Percentiles rank a stretch among this genome's conserved stretches.
Conservation (phyloP, 768 basidiomycete genomes). For the Leccinellum albellum region DNA sequence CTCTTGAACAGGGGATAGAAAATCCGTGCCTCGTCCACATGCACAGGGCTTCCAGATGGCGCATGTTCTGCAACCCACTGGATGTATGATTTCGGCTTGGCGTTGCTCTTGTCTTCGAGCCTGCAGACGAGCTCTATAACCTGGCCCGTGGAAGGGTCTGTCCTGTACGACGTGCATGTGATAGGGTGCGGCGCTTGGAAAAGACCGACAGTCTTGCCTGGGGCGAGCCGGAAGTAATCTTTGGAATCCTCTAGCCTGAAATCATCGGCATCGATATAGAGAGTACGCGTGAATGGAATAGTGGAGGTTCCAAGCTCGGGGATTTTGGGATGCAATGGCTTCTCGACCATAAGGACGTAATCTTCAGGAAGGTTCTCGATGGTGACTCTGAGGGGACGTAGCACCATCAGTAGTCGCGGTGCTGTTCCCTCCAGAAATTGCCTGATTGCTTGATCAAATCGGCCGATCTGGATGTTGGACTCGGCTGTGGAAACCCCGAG, state of each 20-base stretch:
- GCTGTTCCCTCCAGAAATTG: constrained; percentile 86
- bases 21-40: constrained; percentile 83
- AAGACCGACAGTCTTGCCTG: constrained; percentile 94
- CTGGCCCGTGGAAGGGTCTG: constrained; percentile 64
- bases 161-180: constrained; percentile 87
- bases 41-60: constrained; percentile 75
- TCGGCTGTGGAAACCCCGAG: constrained; percentile 89
- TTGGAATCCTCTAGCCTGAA: constrained; percentile 88
- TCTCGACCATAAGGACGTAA: constrained; percentile 78
- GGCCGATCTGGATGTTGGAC: constrained; percentile 79
- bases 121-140: constrained; percentile 77
- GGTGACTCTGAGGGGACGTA: constrained; percentile 84
- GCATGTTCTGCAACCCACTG: constrained; percentile 94
- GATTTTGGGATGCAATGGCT: constrained; percentile 91
- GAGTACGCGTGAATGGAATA: constrained; percentile 80
- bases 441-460: constrained; percentile 88
- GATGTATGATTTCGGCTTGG: constrained; percentile 91
- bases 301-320: constrained; percentile 78
- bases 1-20: constrained; percentile 95
- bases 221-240: constrained; percentile 97
- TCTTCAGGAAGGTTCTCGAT: constrained; percentile 90
- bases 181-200: constrained; percentile 92
- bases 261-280: constrained; percentile 92
- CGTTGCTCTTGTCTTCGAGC: constrained; percentile 66
- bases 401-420: constrained; percentile 87